Conservation (phyloP, 495 filamentous ascomycete species). For the Tuber aestivum region DNA sequence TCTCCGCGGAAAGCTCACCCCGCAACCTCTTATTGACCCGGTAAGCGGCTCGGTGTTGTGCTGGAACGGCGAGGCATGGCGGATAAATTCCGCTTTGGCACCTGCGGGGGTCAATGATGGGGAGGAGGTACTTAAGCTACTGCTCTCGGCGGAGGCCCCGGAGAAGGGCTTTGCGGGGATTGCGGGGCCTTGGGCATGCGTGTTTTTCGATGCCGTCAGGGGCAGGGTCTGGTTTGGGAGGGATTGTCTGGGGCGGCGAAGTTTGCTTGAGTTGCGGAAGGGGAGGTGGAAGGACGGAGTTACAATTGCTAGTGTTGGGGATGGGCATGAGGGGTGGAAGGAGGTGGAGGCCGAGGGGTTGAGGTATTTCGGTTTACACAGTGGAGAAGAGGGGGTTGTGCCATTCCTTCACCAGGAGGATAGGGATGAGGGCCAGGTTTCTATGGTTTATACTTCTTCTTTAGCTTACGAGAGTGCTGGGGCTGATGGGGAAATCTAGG, state of each 20-base stretch:
- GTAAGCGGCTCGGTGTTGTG: constrained; percentile 67
- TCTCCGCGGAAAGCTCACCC: constrained; percentile 66
- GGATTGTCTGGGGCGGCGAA: constrained; percentile 80
- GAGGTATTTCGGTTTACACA: constrained; percentile 56
- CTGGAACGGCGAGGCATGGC: constrained; percentile 99
- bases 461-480: constrained; percentile 27
- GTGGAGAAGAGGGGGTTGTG: constrained; percentile 20
- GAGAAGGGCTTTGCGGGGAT: constrained; percentile 47
- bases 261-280: constrained; percentile 57
- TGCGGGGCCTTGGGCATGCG: constrained; percentile 84
- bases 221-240: constrained; percentile 67
- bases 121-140: constrained; percentile 58
- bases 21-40: constrained; percentile 65
- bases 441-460: constrained; percentile 43
- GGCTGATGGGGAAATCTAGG: constrained; percentile 44
- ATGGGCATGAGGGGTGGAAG: constrained; percentile 52
- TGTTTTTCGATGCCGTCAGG: constrained; percentile 66
- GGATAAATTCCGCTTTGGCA: constrained; percentile 49
- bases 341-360: constrained; percentile 82
- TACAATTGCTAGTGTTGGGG: constrained; percentile 67
- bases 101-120: constrained; percentile 68
- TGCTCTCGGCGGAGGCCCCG: constrained; percentile 48
- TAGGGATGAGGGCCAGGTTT: constrained; percentile 21
- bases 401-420: constrained; percentile 26
- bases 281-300: constrained; percentile 44